Conservation (phyloP, 169 alveolate genomes). For the Cryptosporidium sp. region DNA sequence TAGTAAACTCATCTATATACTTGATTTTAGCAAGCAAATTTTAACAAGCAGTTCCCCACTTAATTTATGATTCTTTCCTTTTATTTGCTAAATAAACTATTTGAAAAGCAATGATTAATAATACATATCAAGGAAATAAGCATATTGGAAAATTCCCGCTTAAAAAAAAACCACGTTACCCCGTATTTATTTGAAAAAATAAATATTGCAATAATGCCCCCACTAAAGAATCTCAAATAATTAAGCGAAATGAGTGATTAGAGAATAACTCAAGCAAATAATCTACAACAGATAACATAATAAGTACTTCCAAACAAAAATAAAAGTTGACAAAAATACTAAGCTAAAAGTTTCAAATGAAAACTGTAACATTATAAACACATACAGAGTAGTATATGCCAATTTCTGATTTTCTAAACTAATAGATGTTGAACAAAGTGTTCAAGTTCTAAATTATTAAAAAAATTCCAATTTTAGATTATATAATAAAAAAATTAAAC, state of each 20-base stretch:
- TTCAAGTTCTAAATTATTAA: constrained; percentile 4
- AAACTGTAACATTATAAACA: not conserved
- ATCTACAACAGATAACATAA: too few relatives aligned
- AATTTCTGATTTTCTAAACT: not conserved
- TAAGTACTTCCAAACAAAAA: too few relatives aligned
- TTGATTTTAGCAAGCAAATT: not conserved
- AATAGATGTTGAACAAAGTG: constrained; percentile 14
- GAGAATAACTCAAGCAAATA: too few relatives aligned
- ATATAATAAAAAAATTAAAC: constrained; percentile 30
- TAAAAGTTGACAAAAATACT: too few relatives aligned
- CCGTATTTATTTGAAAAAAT: not conserved
- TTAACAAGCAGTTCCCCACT: constrained; percentile 28
- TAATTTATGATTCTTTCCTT: not conserved
- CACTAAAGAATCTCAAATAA: not conserved
- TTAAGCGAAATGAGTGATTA: not conserved
- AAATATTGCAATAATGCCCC: not conserved
- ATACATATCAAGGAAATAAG: not conserved
- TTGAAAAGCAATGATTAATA: not conserved
- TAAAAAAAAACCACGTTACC: not conserved
- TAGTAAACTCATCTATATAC: not conserved
- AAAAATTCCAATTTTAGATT: constrained; percentile 6
- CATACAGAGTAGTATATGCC: constrained; percentile 17
- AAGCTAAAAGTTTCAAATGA: not conserved
- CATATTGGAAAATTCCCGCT: not conserved
- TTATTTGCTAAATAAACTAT: not conserved